Base-by-base conservation (phyloP, 1,284 basidiomycete species). In the Grifola frondosa region DNA sequence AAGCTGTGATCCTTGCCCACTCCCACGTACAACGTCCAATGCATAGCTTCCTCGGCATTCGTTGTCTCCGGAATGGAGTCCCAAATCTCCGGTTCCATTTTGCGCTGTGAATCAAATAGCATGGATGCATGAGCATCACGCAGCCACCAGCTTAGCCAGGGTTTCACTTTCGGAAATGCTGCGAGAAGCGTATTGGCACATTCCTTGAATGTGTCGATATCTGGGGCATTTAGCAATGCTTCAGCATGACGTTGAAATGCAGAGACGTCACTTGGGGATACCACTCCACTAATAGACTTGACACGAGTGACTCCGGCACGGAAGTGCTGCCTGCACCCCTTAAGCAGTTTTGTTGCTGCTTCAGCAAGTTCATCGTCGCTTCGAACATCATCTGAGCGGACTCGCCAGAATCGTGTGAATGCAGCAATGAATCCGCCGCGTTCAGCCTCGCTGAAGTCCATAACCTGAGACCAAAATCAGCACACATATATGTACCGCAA, bases 41-140 rank as follows among this genome's bases (percentile, higher is more conserved):
- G 61, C 57, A 65, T 61, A 0, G 61, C 42, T 48, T 68, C 64
- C 31, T 63, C 56, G 0, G 66, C 56, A 48, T 66, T 68, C 1
- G 58, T 66, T 1, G 58, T 58, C 7, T 52, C 45, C 2, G 63
- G 65, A 12, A 66, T 47, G 0, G 49, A 54, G 1, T 61, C 42
- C 60, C 59, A 64, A 2, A 60, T 19, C 1, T 49, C 35, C 0
- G 29, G 22, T 11, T 29, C 15, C 55, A 57, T 49, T 37, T 34
- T 51, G 1, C 49, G 28, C 12, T 54, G 49, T 2, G 55, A 55
- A 5, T 50, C 34, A 32, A 65, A 65, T 1, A 67, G 44, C 61
- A 65, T 63, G 1, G 46, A 42, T 1, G 61, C 60, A 39, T 59
- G 48, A 3, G 20, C 41, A 10, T 48, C 48, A 5, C 54, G 48